Conservation (phyloP, 2,329 filamentous ascomycete species). For the Alternaria burnsii region DNA sequence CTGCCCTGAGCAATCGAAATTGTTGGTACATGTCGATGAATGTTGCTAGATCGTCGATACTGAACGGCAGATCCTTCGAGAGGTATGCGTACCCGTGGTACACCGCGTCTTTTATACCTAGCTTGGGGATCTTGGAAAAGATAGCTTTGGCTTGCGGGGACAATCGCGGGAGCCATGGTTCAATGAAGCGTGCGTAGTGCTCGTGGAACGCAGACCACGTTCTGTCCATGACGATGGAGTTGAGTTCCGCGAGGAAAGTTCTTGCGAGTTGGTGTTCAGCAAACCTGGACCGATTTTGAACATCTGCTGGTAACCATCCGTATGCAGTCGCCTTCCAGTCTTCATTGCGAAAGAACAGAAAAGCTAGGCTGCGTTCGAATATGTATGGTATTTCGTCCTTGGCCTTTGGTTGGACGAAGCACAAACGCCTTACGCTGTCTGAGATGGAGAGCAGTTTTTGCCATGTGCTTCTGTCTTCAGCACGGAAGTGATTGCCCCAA, state of each 20-base stretch:
- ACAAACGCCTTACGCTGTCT: slow-evolving; percentile 1
- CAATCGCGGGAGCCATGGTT: not conserved
- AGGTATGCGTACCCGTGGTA: not conserved
- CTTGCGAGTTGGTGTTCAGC: not conserved
- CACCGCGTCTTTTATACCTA: not conserved
- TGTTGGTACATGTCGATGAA: slow-evolving; percentile 11
- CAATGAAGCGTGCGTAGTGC: not conserved
- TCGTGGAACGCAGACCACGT: not conserved
- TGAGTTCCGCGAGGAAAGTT: not conserved
- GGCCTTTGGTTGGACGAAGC: not conserved
- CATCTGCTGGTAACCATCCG: not conserved
- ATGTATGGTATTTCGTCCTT: not conserved
- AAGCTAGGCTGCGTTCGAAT: not conserved
- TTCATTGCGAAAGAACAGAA: not conserved
- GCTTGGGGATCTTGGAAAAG: not conserved
- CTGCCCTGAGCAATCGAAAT: slow-evolving; percentile 10
- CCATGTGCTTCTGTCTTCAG: not conserved
- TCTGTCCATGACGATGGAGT: not conserved
- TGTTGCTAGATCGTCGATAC: not conserved
- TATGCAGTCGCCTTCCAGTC: not conserved
- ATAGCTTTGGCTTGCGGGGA: not conserved
- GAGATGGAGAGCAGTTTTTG: slow-evolving; percentile 8
- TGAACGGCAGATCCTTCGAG: not conserved
- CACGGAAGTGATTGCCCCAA: slow-evolving; percentile 8
- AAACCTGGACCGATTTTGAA: not conserved